Conservation (phyloP, 306 rosid genomes). For the Calophaca sinica region DNA sequence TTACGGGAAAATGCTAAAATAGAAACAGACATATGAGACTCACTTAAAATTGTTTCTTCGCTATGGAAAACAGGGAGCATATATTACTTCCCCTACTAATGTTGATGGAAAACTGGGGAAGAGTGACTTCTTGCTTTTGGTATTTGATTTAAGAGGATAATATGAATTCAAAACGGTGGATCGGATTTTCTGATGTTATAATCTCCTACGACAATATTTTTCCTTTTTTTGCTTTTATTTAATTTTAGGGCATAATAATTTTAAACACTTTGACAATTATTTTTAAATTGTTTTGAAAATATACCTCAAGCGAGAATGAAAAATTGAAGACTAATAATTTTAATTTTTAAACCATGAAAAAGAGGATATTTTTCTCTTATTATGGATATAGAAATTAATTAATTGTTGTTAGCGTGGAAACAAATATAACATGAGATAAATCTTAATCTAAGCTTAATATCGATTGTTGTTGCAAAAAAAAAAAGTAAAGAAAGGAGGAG, state of each 20-base stretch:
- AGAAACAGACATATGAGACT: background rate
- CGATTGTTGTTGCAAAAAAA: too few relatives aligned
- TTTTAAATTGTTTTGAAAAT: too few relatives aligned
- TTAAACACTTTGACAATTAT: too few relatives aligned
- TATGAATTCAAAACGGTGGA: background rate
- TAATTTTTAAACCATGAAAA: background rate
- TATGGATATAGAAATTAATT: background rate
- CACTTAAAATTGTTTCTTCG: background rate
- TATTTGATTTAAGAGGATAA: background rate
- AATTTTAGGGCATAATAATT: too few relatives aligned
- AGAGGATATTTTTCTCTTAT: background rate
- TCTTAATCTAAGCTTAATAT: background rate
- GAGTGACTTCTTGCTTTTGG: slow-evolving; percentile 33
- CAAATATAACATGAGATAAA: too few relatives aligned
- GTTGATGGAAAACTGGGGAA: background rate
- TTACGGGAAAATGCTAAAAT: background rate
- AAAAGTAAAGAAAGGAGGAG: too few relatives aligned
- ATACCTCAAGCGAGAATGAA: background rate
- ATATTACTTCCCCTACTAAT: background rate
- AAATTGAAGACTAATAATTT: background rate
- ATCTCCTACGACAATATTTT: too few relatives aligned
- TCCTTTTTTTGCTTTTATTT: too few relatives aligned
- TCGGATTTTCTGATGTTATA: background rate
- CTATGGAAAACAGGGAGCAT: background rate
- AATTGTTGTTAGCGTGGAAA: background rate